Evolutionary conservation across 306 rosid species (phyloP), one percentile per base, ranked within the genome.

Genomic region (Medicago ruthenica): DNA sequence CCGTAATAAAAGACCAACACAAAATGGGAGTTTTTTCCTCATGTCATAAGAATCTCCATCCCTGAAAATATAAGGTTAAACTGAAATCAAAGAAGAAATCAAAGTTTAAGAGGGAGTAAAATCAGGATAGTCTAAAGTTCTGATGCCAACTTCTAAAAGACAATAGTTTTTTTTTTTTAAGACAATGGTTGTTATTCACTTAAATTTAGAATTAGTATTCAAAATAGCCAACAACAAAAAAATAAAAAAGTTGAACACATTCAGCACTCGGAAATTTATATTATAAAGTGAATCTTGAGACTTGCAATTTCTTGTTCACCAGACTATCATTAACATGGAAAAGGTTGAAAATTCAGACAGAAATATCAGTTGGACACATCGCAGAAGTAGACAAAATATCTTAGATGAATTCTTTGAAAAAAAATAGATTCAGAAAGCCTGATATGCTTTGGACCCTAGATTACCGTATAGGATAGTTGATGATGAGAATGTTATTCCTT

Each of bases 11-110:
- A 92, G 89, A 64, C 99, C 97, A 76, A 89, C 97, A 44, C 90
- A 86, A 82, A 89, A 92, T 76, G 97, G 99, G 34, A 92, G 89
- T 71, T 90, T 95, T 90, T 90, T 95, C 77, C 99, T 92, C 93
- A 90, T 78, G 81, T 90, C 97, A 86, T 81, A 95, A 55, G 99
- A 95, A 88, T 95, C 97, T 47, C 97, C 96, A 1, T 83, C 96
- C 88, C 99, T 95, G 91, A 70, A 88, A 87, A 82, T 72, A 70
- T 41, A 36, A 78, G 41, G 50, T 58, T 58, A 54, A 76, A 50
- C 51, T 76, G 62, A 61, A 58, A 81, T 76, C 61, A 48, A 82
- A 78, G 41, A 40, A 75, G 44, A 59, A 60, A 79, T 54, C 47
- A 69, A 77, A 71, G 31, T 64, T 75, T 41, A n/a, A 72, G 31